phyloP scores from a whole-genome alignment of 2,329 filamentous ascomycete species.

The Diaporthe sp. region DNA sequence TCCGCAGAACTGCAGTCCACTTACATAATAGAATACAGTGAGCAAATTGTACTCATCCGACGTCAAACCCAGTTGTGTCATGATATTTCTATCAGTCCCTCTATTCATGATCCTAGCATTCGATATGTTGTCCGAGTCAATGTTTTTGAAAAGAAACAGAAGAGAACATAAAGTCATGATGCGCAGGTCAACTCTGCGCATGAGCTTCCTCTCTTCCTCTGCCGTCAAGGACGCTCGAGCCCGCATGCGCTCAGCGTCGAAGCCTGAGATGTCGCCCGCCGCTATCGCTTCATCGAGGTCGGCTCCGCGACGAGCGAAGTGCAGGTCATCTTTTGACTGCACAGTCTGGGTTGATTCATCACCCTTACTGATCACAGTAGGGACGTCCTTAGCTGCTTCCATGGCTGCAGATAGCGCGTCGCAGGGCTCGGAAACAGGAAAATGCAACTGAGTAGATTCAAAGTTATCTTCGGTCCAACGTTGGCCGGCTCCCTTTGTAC shows the following conservation, averaged over 20 bases:
- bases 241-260: conserved; percentile 3
- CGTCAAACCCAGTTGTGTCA: conserved; percentile 55
- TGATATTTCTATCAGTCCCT: conserved; percentile 56
- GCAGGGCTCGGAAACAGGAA: too few relatives aligned
- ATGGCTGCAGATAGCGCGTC: too few relatives aligned
- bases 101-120: conserved; percentile 60
- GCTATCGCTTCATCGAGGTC: neutral
- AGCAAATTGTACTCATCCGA: conserved; percentile 57
- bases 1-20: too few relatives aligned
- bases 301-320: neutral
- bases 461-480: neutral
- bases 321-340: neutral
- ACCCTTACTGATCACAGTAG: neutral
- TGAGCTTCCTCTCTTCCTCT: conserved; percentile 58
- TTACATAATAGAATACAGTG: conserved; percentile 56
- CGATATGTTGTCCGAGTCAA: conserved; percentile 56
- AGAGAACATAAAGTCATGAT: conserved; percentile 57
- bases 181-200: conserved; percentile 58
- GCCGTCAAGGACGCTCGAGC: conserved; percentile 4
- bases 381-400: neutral
- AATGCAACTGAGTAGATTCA: neutral
- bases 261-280: neutral
- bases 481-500: neutral
- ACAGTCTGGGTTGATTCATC: neutral
- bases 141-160: conserved; percentile 57